Conservation (phyloP, 768 basidiomycete species). For the Tricholoma furcatifolium region DNA sequence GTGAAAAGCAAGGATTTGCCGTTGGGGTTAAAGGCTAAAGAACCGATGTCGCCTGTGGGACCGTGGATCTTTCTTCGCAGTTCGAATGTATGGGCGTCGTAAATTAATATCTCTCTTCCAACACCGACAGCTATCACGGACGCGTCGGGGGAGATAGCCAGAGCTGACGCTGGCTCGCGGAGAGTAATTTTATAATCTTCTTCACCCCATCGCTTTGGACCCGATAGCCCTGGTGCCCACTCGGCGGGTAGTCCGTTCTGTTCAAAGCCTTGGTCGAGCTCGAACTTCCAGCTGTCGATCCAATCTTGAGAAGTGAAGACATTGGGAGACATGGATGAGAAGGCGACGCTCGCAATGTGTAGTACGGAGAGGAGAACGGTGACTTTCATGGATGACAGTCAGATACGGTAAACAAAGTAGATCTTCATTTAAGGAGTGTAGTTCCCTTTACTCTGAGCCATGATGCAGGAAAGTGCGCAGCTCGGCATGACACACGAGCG, state of each 20-base stretch:
- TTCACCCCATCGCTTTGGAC: not conserved
- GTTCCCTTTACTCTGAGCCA: no score
- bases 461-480: no score
- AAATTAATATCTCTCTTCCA: not conserved
- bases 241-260: not conserved
- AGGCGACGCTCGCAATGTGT: no score
- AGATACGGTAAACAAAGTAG: no score
- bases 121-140: not conserved
- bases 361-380: no score
- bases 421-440: no score
- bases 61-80: not conserved
- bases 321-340: not conserved
- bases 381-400: no score
- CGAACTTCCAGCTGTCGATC: slow-evolving; percentile 1
- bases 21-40: not conserved
- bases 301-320: not conserved
- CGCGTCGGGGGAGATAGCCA: not conserved
- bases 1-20: not conserved
- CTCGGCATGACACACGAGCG: no score
- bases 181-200: not conserved
- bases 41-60: not conserved
- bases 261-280: not conserved
- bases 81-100: not conserved
- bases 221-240: not conserved
- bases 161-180: not conserved